Evolutionary conservation across 345 rosid genomes (phyloP).

Genomic region (Rhizophora apiculata): DNA sequence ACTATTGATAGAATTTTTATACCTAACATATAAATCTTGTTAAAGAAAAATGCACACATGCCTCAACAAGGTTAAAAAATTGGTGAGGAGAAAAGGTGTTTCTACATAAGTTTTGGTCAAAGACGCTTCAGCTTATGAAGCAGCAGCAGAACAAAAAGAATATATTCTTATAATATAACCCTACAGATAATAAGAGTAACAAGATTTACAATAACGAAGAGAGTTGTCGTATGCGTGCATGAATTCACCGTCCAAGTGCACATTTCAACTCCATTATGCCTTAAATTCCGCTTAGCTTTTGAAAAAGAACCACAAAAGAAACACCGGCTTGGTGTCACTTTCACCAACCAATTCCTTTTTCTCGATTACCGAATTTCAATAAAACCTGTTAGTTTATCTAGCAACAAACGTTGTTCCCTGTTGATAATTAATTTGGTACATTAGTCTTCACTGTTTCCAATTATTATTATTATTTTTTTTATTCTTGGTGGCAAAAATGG

Average conservation of each 20-base stretch:
- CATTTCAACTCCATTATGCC: constrained; percentile 20
- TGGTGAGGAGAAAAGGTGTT: constrained; percentile 6
- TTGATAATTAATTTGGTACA: neutral
- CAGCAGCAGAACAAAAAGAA: neutral
- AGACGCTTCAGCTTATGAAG: constrained; percentile 41
- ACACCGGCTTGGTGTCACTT: constrained; percentile 2
- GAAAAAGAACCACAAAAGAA: constrained; percentile 11
- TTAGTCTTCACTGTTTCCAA: neutral
- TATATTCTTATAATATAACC: neutral
- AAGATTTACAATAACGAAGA: neutral
- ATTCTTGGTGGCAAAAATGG: no score
- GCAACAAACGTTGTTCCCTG: neutral
- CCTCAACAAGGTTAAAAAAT: constrained; percentile 29
- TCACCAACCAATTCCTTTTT: neutral
- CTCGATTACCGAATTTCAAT: neutral
- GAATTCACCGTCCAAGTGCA: constrained; percentile 11
- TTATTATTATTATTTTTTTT: no score
- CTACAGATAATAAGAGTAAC: neutral
- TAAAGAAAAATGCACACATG: constrained; percentile 16
- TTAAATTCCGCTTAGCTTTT: constrained; percentile 24
- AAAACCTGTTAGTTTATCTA: neutral
- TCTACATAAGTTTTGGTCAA: constrained; percentile 43
- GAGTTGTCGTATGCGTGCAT: neutral
- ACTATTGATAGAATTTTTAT: constrained; percentile 22
- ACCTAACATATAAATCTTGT: constrained; percentile 30